phyloP scores from a whole-genome alignment of 2,329 filamentous ascomycete species.

The Trichoderma guizhouense region DNA sequence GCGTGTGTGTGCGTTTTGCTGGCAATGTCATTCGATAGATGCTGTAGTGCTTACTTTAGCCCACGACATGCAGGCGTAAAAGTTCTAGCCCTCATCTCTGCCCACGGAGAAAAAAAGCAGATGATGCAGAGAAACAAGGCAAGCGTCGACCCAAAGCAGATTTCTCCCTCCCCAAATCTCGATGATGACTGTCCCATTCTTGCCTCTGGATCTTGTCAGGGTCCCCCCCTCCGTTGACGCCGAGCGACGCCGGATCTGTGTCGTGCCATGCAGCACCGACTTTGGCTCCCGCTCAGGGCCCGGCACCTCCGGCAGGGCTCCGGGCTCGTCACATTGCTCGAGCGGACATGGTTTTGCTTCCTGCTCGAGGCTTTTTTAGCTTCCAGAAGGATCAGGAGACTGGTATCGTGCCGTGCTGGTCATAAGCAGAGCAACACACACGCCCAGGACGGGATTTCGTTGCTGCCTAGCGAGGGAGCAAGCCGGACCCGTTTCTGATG shows the following conservation, averaged over 20 bases:
- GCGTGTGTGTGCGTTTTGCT: background rate
- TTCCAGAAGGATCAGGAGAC: background rate
- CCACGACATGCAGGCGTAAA: background rate
- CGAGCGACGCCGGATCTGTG: background rate
- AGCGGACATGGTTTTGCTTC: background rate
- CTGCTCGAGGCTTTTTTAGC: background rate
- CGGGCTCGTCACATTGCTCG: background rate
- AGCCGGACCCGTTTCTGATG: background rate
- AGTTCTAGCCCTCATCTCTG: background rate
- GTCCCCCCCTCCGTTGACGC: background rate
- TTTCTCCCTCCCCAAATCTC: background rate
- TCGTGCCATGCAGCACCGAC: constrained; percentile 5
- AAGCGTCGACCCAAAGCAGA: background rate
- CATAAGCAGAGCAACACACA: constrained; percentile 4
- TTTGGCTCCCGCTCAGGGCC: constrained; percentile 11
- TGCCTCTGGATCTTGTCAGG: background rate
- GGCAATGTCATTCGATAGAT: constrained; percentile 1
- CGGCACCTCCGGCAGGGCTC: constrained; percentile 5
- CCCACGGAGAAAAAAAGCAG: background rate
- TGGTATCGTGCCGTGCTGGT: background rate
- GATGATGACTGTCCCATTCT: background rate
- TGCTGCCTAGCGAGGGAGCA: background rate
- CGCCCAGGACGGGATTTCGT: background rate
- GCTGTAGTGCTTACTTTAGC: constrained; percentile 14
- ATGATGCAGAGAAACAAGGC: background rate